A percentile compares a stretch with the other conserved stretches of the same genome.
These are phyloP conservation scores for Cyclotella cryptica DNA, from an alignment of 108 stramenopile species.

Conservation along the genomic window DNA sequence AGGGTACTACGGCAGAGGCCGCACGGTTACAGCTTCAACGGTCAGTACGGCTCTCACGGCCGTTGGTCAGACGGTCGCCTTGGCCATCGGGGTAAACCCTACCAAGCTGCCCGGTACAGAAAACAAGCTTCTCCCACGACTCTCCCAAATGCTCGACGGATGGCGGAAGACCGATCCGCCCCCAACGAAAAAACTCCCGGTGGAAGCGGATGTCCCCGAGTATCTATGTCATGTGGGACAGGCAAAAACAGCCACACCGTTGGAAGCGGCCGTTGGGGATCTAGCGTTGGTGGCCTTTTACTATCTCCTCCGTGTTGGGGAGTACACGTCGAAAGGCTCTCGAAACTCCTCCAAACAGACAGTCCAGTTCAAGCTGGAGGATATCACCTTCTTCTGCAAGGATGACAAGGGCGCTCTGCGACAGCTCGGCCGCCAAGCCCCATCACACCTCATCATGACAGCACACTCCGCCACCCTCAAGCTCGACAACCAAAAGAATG, in stretches of 20 bases:
- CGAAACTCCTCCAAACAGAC: not conserved
- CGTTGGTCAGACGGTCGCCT: no score
- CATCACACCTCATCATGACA: not conserved
- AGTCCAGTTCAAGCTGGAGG: slow-evolving; percentile 6
- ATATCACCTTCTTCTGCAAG: slow-evolving; percentile 1
- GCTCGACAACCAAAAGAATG: slow-evolving; percentile 24
- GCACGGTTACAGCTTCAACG: no score
- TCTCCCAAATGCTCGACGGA: not conserved
- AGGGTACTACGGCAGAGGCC: no score
- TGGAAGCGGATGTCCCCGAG: slow-evolving; percentile 1
- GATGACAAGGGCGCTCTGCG: not conserved
- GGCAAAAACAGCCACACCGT: no score
- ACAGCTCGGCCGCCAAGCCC: not conserved
- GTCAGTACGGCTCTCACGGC: no score
- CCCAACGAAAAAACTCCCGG: not conserved
- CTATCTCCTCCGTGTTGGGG: slow-evolving; percentile 19
- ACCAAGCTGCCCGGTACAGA: no score
- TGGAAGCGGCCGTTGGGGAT: not conserved
- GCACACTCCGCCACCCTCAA: slow-evolving; percentile 1
- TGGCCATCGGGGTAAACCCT: no score
- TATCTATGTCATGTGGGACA: not conserved
- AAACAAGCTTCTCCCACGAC: not conserved
- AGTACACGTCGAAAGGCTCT: slow-evolving; percentile 8
- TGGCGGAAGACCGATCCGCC: not conserved
- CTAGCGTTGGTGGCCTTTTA: slow-evolving; percentile 15